A percentile compares a stretch with the other conserved stretches of the same genome.
Conservation (phyloP, 2,329 filamentous ascomycete genomes). For the Aspergillus proliferans region DNA sequence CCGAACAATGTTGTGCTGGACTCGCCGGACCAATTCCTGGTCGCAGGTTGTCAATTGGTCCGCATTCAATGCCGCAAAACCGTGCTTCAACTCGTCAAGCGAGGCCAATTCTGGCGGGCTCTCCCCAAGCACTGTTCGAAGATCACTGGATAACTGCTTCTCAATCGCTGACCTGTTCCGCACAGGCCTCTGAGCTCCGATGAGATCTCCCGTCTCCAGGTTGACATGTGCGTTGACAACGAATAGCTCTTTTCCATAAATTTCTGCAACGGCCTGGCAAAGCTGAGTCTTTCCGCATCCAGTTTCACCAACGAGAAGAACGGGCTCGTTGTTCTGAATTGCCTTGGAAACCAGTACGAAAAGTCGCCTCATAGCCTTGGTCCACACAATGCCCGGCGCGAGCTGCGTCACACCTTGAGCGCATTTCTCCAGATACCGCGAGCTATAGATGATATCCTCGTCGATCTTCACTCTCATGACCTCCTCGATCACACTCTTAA, state of each 20-base stretch:
- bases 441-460: conserved; percentile 64
- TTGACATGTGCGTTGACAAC: conserved; percentile 98
- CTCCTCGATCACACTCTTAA: conserved; percentile 81
- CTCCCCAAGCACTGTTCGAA: conserved; percentile 45
- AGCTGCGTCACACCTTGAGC: conserved; percentile 36
- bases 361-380: conserved; percentile 82
- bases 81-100: conserved; percentile 52
- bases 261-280: conserved; percentile 83
- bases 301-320: conserved; percentile 91
- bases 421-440: conserved; percentile 52
- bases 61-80: conserved; percentile 51
- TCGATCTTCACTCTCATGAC: conserved; percentile 84
- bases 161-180: conserved; percentile 73
- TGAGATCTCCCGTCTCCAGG: conserved; percentile 92
- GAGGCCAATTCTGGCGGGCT: conserved; percentile 28
- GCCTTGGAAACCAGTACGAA: conserved; percentile 86
- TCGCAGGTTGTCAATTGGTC: conserved; percentile 45
- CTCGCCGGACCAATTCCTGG: conserved; percentile 37
- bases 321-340: conserved; percentile 82
- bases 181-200: conserved; percentile 87
- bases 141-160: conserved; percentile 57
- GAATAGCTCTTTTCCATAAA: conserved; percentile 66
- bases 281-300: conserved; percentile 97
- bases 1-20: conserved; percentile 50
- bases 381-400: conserved; percentile 71